These are phyloP conservation scores for Diaporthe sp. DNA, from an alignment of 2,329 filamentous ascomycete species.

Conservation along the genomic window DNA sequence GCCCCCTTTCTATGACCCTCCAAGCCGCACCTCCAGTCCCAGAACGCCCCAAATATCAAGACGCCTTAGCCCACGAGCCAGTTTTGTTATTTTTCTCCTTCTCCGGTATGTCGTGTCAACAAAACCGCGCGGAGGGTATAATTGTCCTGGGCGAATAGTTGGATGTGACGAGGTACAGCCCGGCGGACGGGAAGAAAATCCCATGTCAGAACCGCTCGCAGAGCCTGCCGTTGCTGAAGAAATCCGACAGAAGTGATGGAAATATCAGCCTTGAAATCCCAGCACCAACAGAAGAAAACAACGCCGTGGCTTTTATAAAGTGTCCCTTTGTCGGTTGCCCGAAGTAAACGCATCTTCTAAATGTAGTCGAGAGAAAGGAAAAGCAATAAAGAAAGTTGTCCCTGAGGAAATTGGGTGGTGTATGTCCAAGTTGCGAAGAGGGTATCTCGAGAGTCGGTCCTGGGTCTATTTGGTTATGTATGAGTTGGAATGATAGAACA, in stretches of 20 bases:
- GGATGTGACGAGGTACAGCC: not conserved
- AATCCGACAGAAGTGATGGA: not conserved
- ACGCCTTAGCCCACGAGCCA: slow-evolving; percentile 15
- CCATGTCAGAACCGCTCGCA: not conserved
- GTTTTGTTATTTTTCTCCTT: not conserved
- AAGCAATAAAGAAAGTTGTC: slow-evolving; percentile 31
- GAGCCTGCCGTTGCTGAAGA: not conserved
- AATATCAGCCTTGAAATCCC: not conserved
- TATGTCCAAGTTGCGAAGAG: slow-evolving; percentile 37
- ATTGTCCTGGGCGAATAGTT: not conserved
- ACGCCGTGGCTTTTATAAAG: slow-evolving; percentile 32
- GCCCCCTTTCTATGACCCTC: slow-evolving; percentile 14
- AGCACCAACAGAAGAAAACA: slow-evolving; percentile 28
- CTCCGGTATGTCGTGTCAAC: not conserved
- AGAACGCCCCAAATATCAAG: slow-evolving; percentile 20
- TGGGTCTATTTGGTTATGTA: slow-evolving; percentile 19
- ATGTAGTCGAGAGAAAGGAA: slow-evolving; percentile 21
- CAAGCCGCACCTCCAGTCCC: slow-evolving; percentile 2
- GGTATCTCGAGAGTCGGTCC: slow-evolving; percentile 35
- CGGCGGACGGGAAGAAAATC: not conserved
- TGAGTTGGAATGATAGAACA: not conserved
- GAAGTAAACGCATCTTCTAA: slow-evolving; percentile 39
- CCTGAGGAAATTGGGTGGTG: slow-evolving; percentile 11
- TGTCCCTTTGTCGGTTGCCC: slow-evolving; percentile 39
- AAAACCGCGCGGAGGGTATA: not conserved